These are phyloP conservation scores for Heritiera fomes DNA, from an alignment of 345 rosid species.

Conservation along the genomic window DNA sequence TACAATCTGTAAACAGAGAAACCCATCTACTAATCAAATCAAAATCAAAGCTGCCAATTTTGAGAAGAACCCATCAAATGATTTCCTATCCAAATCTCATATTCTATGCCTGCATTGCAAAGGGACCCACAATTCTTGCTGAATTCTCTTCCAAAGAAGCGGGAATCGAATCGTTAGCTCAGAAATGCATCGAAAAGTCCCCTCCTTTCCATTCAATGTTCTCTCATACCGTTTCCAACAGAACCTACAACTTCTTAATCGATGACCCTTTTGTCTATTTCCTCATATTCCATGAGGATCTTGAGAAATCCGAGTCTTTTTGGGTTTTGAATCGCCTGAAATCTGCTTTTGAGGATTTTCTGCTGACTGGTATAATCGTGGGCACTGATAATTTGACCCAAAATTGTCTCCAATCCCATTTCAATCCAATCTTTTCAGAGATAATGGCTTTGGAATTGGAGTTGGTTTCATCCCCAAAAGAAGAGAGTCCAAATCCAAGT, in stretches of 20 bases:
- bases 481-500: constrained; percentile 42
- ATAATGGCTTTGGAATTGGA: constrained; percentile 51
- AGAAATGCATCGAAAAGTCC: constrained; percentile 58
- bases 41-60: not conserved
- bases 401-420: constrained; percentile 51
- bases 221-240: constrained; percentile 58
- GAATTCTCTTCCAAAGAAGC: constrained; percentile 53
- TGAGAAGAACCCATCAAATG: constrained; percentile 39
- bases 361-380: constrained; percentile 30
- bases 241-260: constrained; percentile 64
- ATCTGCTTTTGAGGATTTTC: constrained; percentile 43
- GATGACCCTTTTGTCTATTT: constrained; percentile 61
- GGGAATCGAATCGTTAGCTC: constrained; percentile 55
- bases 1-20: not conserved
- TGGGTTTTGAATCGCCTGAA: constrained; percentile 61
- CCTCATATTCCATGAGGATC: constrained; percentile 45
- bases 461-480: constrained; percentile 36
- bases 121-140: constrained; percentile 57
- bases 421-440: constrained; percentile 54
- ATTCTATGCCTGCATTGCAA: constrained; percentile 68
- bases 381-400: constrained; percentile 35
- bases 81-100: constrained; percentile 60
- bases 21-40: not conserved
- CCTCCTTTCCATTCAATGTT: constrained; percentile 74
- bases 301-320: constrained; percentile 48